phyloP scores from a whole-genome alignment of 345 rosid genomes.

The Gossypium thurberi region DNA sequence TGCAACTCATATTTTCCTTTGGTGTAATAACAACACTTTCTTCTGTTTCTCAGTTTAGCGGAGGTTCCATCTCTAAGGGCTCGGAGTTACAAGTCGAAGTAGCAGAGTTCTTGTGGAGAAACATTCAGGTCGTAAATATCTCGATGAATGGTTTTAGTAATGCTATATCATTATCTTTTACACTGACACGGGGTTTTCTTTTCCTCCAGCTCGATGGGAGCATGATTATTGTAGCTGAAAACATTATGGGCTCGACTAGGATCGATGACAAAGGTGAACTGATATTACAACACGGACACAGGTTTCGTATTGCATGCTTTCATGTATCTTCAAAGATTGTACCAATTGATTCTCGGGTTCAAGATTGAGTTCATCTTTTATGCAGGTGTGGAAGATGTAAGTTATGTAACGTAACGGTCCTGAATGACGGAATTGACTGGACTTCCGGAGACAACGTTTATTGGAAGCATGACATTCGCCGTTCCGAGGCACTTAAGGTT shows the following conservation, averaged over 20 bases:
- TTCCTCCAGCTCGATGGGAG: constrained; percentile 74
- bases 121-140: constrained; percentile 57
- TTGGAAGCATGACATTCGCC: constrained; percentile 77
- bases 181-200: constrained; percentile 18
- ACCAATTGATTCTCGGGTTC: constrained; percentile 7
- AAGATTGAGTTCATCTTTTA: constrained; percentile 2
- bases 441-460: constrained; percentile 54
- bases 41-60: constrained; percentile 44
- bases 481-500: constrained; percentile 60
- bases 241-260: constrained; percentile 66
- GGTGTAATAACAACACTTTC: background rate
- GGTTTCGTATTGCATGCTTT: constrained; percentile 32
- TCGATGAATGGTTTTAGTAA: constrained; percentile 3
- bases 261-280: constrained; percentile 44
- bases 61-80: constrained; percentile 69
- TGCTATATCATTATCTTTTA: constrained; percentile 1
- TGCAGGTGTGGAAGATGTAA: constrained; percentile 83
- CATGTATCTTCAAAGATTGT: constrained; percentile 2
- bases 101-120: constrained; percentile 85
- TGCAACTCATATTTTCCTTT: background rate
- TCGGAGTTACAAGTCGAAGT: constrained; percentile 85
- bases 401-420: constrained; percentile 60
- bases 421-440: constrained; percentile 83
- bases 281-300: constrained; percentile 59
- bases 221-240: constrained; percentile 62